Conservation (phyloP, 1,284 basidiomycete genomes). For the Irpex sp. region DNA sequence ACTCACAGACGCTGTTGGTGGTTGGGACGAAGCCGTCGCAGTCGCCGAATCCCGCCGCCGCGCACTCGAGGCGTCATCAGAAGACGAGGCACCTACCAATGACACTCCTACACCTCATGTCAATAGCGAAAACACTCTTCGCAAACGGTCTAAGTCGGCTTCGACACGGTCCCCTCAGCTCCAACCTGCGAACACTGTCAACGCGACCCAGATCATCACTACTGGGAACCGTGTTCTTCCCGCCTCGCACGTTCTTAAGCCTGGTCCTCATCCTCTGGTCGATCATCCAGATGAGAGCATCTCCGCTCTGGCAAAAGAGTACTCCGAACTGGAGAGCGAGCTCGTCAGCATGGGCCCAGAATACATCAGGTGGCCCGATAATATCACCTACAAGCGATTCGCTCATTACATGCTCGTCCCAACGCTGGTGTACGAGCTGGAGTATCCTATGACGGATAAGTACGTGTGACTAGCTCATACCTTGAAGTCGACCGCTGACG, state of each 20-base stretch:
- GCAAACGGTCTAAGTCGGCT: constrained; percentile 36
- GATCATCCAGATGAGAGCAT: constrained; percentile 74
- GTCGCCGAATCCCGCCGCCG: constrained; percentile 41
- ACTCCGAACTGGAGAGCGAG: constrained; percentile 76
- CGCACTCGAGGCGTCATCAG: constrained; percentile 30
- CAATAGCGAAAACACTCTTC: constrained; percentile 32
- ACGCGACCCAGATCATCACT: constrained; percentile 20
- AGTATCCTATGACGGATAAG: constrained; percentile 89
- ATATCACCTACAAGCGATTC: constrained; percentile 84
- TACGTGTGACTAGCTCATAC: constrained; percentile 30
- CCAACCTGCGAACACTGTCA: constrained; percentile 2
- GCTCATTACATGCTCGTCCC: constrained; percentile 88
- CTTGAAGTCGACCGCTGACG: constrained; percentile 5
- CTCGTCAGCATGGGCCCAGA: constrained; percentile 68
- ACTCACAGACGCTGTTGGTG: constrained; percentile 51
- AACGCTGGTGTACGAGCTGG: constrained; percentile 93
- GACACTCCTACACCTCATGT: constrained; percentile 28
- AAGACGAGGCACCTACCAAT: constrained; percentile 15
- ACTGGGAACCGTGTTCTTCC: constrained; percentile 23
- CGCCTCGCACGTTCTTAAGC: constrained; percentile 17
- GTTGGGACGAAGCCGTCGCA: constrained; percentile 56
- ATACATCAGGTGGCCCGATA: constrained; percentile 79
- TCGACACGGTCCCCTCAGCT: constrained; percentile 5
- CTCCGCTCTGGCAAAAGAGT: constrained; percentile 70
- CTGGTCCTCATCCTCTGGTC: constrained; percentile 54